Percentiles rank a stretch among this genome's conserved stretches.
Conservation (phyloP, 140 eudicot genomes). For the Stevia rebaudiana region DNA sequence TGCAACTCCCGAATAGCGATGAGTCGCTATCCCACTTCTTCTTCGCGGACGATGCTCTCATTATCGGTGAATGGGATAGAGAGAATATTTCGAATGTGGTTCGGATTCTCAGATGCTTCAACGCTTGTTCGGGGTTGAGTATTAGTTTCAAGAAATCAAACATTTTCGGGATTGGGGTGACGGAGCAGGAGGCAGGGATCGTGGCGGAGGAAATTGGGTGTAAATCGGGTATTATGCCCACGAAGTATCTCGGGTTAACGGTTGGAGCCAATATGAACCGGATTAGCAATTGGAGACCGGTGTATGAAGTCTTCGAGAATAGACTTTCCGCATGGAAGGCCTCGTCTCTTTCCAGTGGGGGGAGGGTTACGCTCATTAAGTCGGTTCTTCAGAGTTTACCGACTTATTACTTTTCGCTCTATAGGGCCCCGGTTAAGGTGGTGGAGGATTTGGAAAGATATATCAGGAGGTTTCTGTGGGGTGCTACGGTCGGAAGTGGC, state of each 20-base stretch:
- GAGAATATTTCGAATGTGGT: background rate
- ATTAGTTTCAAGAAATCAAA: background rate
- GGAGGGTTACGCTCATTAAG: background rate
- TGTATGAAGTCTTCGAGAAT: no score
- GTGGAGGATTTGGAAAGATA: no score
- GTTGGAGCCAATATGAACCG: background rate
- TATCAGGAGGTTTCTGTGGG: no score
- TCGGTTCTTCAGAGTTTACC: no score
- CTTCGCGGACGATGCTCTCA: background rate
- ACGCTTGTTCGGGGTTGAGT: background rate
- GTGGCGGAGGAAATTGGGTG: background rate
- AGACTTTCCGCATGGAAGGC: background rate
- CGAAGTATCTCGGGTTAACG: no score
- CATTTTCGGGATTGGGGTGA: background rate
- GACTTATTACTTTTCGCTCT: no score
- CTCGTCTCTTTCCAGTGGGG: background rate
- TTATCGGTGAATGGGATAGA: background rate
- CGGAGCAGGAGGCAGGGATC: background rate
- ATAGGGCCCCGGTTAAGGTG: no score
- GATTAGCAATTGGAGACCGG: background rate
- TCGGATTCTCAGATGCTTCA: background rate
- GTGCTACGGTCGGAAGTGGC: no score
- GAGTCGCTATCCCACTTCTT: background rate
- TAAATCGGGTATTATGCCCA: background rate
- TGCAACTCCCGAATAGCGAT: background rate